Evolutionary conservation across 768 basidiomycete species (phyloP).

Genomic region (Hericium erinaceus): DNA sequence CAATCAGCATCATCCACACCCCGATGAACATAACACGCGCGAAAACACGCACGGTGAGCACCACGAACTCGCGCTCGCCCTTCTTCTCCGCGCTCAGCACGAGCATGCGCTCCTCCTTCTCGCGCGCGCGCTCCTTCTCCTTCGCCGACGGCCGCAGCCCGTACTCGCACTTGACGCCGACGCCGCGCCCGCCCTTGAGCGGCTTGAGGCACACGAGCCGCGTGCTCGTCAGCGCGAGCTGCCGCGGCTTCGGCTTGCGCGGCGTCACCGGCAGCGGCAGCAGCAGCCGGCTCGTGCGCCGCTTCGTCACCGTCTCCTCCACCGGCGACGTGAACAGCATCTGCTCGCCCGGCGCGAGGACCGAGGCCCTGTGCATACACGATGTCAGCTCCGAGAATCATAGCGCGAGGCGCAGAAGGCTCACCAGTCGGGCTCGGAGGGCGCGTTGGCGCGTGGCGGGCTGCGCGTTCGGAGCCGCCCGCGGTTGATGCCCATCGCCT

Average conservation of each 20-base stretch:
- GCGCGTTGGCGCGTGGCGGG: conserved; percentile 42
- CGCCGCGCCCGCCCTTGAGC: conserved; percentile 25
- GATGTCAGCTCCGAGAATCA: not conserved
- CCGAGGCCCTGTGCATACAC: conserved; percentile 22
- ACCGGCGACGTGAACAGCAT: conserved; percentile 45
- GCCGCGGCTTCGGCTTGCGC: conserved; percentile 41
- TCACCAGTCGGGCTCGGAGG: conserved; percentile 35
- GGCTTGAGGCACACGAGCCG: conserved; percentile 51
- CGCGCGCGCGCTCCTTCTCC: conserved; percentile 32
- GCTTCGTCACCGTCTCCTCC: conserved; percentile 42
- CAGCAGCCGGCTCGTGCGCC: conserved; percentile 45
- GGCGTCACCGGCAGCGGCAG: conserved; percentile 41
- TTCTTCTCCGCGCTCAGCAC: conserved; percentile 42
- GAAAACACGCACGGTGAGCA: conserved; percentile 44
- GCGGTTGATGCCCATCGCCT: conserved; percentile 28
- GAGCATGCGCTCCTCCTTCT: conserved; percentile 36
- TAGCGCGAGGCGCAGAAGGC: conserved; percentile 9
- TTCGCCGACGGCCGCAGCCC: conserved; percentile 22
- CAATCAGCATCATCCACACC: not conserved
- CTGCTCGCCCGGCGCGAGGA: conserved; percentile 36
- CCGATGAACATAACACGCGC: not conserved
- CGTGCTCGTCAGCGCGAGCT: conserved; percentile 46
- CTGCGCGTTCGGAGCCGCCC: conserved; percentile 44
- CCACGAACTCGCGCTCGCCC: conserved; percentile 49
- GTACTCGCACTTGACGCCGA: conserved; percentile 45